Evolutionary conservation across 305 asterid genomes (phyloP).

Genomic region (Plantago coronopus): DNA sequence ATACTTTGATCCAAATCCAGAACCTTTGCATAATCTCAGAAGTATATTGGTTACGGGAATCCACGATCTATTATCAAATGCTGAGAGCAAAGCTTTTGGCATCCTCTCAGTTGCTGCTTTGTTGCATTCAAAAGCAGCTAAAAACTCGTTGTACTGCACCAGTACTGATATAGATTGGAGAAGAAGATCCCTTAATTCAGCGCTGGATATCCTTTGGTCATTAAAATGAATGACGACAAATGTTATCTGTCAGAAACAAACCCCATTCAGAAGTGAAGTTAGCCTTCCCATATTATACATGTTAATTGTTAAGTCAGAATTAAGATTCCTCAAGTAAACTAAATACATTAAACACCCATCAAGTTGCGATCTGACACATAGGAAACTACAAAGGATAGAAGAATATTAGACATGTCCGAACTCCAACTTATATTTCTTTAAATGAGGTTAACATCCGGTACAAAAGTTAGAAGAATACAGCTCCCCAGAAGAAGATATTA

Average conservation of each 20-base stretch:
- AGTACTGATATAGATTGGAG: conserved; percentile 89
- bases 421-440: neutral
- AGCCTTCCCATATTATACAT: neutral
- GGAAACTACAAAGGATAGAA: neutral
- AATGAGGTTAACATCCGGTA: neutral
- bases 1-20: conserved; percentile 71
- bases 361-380: neutral
- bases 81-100: conserved; percentile 81
- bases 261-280: neutral
- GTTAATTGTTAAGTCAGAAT: neutral
- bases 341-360: neutral
- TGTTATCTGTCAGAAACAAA: conserved; percentile 54
- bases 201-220: conserved; percentile 91
- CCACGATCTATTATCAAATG: conserved; percentile 93
- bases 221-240: conserved; percentile 79
- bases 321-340: neutral
- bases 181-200: conserved; percentile 88
- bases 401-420: neutral
- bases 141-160: conserved; percentile 79
- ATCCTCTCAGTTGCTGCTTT: conserved; percentile 63
- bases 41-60: conserved; percentile 88
- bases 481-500: neutral
- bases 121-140: conserved; percentile 82
- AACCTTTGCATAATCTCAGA: conserved; percentile 76
- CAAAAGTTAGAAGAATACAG: neutral